These are phyloP conservation scores for Arabidopsis thaliana DNA, from an alignment of 345 rosid species.

Conservation along the genomic window DNA sequence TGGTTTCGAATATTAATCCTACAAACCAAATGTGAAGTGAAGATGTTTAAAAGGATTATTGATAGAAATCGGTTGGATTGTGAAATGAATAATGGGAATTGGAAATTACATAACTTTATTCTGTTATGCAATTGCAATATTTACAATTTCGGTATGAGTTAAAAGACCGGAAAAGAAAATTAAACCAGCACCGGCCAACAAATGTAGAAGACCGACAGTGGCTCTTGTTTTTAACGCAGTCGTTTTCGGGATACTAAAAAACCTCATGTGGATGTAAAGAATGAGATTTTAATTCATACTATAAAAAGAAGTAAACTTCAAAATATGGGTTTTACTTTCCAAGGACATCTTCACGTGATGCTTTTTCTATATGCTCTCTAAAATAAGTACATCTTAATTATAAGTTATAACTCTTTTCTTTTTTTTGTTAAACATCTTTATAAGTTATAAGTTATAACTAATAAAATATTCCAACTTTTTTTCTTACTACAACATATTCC, in stretches of 20 bases:
- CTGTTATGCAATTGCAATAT: neutral
- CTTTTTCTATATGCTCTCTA: neutral
- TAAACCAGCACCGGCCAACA: slow-evolving; percentile 40
- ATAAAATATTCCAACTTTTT: too few species aligned
- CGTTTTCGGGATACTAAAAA: slow-evolving; percentile 44
- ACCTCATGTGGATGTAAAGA: slow-evolving; percentile 42
- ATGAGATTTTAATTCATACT: neutral
- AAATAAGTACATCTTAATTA: neutral
- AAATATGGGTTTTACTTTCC: slow-evolving; percentile 36
- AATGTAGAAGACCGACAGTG: slow-evolving; percentile 35
- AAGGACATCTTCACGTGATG: slow-evolving; percentile 44
- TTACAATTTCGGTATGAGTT: neutral
- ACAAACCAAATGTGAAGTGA: neutral
- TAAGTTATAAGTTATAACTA: too few species aligned
- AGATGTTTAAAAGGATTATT: neutral
- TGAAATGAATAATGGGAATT: neutral
- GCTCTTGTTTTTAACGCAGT: slow-evolving; percentile 32
- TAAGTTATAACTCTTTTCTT: too few species aligned
- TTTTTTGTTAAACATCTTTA: too few species aligned
- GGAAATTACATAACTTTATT: neutral
- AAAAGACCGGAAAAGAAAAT: slow-evolving; percentile 2
- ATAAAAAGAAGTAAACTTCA: slow-evolving; percentile 11
- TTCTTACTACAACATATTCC: too few species aligned
- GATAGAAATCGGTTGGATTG: neutral
- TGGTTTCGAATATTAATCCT: neutral